Evolutionary conservation across 208 protist genomes (phyloP).

Genomic region (Trypanosomatidae sp.): DNA sequence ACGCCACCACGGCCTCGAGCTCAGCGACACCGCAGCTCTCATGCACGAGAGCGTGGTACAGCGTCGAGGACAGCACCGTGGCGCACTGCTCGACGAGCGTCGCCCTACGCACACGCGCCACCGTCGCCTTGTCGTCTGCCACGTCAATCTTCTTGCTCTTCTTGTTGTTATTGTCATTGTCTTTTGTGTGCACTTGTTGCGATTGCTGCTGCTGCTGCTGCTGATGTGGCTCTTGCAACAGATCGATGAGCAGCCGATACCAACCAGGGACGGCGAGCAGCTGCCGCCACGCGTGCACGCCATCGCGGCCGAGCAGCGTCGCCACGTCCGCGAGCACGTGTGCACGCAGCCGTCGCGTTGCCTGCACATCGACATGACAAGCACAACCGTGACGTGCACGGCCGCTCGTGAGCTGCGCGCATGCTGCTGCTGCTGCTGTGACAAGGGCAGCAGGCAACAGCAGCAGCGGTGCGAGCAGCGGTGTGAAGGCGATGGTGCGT

Average conservation of each 20-base stretch:
- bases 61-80: constrained; percentile 25
- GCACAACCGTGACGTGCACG: too few species aligned
- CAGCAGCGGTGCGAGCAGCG: constrained; percentile 35
- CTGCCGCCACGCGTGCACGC: constrained; percentile 37
- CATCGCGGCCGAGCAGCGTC: constrained; percentile 32
- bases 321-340: constrained; percentile 38
- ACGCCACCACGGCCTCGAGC: constrained; percentile 40
- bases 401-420: too few species aligned
- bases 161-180: background rate
- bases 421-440: too few species aligned
- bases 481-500: constrained; percentile 31
- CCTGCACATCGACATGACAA: constrained; percentile 23
- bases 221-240: constrained; percentile 8
- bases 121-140: background rate
- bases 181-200: background rate
- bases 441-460: constrained; percentile 29
- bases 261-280: constrained; percentile 46
- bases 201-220: too few species aligned
- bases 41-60: constrained; percentile 48
- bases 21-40: constrained; percentile 58
- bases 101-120: background rate
- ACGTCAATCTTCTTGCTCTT: background rate
- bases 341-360: constrained; percentile 16
- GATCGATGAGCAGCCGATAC: constrained; percentile 39
- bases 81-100: background rate